Conservation (phyloP, 2,329 filamentous ascomycete genomes). For the Onygena corvina region DNA sequence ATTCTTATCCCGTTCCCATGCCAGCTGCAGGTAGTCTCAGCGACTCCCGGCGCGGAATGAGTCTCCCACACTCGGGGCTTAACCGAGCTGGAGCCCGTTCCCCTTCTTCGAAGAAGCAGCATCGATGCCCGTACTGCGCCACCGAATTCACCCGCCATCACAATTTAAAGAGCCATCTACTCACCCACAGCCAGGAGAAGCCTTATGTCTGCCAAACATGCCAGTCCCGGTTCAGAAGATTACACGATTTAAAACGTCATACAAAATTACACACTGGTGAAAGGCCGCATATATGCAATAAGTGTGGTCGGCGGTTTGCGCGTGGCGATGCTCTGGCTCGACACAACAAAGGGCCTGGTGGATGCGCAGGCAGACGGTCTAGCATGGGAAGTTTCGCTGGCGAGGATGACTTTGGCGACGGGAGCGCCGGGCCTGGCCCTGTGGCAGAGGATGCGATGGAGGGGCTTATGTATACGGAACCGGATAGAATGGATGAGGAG, state of each 20-base stretch:
- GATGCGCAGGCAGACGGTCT: constrained; percentile 79
- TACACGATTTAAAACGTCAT: constrained; percentile 92
- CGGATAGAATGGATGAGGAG: constrained; percentile 39
- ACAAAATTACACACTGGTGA: constrained; percentile 95
- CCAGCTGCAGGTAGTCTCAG: constrained; percentile 34
- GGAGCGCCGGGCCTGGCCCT: constrained; percentile 29
- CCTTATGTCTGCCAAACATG: constrained; percentile 92
- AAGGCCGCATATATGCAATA: constrained; percentile 85
- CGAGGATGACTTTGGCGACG: constrained; percentile 54
- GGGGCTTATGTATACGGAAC: constrained; percentile 47
- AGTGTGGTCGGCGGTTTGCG: constrained; percentile 89
- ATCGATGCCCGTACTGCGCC: constrained; percentile 92
- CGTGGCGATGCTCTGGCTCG: constrained; percentile 87
- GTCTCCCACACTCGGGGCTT: constrained; percentile 45
- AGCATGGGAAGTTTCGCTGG: constrained; percentile 74
- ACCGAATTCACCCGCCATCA: constrained; percentile 96
- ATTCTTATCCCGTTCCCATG: constrained; percentile 53
- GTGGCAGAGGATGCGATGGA: constrained; percentile 47
- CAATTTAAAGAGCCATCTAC: constrained; percentile 90
- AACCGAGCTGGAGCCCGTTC: constrained; percentile 51
- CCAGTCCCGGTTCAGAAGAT: constrained; percentile 75
- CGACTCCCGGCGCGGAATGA: constrained; percentile 47
- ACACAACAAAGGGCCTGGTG: constrained; percentile 89
- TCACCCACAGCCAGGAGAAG: constrained; percentile 97
- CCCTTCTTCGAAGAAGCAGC: constrained; percentile 63